Conservation (phyloP, 495 filamentous ascomycete species). For the Hamigera avellanea region DNA sequence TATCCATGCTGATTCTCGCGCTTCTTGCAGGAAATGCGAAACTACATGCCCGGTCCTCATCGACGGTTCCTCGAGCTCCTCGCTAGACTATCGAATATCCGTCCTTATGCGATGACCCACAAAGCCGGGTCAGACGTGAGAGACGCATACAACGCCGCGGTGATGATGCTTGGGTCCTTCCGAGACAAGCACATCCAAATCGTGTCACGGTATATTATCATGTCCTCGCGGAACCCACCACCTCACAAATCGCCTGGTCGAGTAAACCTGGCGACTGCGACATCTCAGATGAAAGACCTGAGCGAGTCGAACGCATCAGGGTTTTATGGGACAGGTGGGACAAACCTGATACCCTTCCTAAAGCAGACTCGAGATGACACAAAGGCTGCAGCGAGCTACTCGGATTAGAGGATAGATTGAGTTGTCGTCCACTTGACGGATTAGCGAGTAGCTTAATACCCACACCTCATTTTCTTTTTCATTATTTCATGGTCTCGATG, state of each 20-base stretch:
- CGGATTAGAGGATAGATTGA: conserved; percentile 5
- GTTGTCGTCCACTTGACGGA: too few species aligned
- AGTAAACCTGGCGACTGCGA: not conserved
- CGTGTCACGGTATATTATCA: conserved; percentile 85
- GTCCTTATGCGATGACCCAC: conserved; percentile 58
- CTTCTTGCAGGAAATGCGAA: conserved; percentile 63
- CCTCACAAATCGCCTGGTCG: conserved; percentile 6
- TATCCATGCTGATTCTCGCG: not conserved
- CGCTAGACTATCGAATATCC: conserved; percentile 64
- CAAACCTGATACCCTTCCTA: conserved; percentile 68
- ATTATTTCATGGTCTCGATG: too few species aligned
- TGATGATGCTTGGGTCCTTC: conserved; percentile 69
- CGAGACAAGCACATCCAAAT: conserved; percentile 90
- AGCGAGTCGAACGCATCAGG: conserved; percentile 19
- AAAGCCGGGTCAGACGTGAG: conserved; percentile 47
- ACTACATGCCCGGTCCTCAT: conserved; percentile 92
- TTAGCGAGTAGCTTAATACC: too few species aligned
- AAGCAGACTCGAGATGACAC: conserved; percentile 82
- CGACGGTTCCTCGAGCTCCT: conserved; percentile 75
- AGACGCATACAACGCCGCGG: conserved; percentile 76
- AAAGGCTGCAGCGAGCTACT: conserved; percentile 14
- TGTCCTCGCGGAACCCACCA: conserved; percentile 25
- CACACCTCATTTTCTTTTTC: too few species aligned
- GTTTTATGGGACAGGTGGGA: conserved; percentile 71
- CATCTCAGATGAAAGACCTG: conserved; percentile 2